Percentiles rank a stretch among this genome's conserved stretches.
Conservation (phyloP, 164 flowering plant genomes). For the Piper longum region DNA sequence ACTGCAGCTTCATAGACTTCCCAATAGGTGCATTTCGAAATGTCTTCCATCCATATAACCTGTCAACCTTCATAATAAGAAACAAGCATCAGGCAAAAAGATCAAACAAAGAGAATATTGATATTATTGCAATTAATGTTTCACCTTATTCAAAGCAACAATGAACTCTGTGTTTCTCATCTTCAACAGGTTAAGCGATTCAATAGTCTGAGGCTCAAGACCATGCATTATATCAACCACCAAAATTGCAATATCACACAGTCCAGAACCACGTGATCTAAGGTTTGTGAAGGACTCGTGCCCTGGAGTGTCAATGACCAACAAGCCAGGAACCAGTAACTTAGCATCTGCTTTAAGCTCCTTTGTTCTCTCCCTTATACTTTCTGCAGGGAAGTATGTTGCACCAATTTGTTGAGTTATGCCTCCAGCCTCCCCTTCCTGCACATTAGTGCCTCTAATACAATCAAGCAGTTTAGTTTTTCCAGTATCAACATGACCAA, state of each 20-base stretch:
- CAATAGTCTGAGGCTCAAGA: constrained; percentile 91
- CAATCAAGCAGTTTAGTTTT: constrained; percentile 96
- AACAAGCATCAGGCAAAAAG: not conserved
- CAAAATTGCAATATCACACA: constrained; percentile 95
- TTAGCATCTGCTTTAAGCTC: constrained; percentile 91
- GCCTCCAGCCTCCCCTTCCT: constrained; percentile 99
- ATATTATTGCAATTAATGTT: not conserved
- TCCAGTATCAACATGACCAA: constrained; percentile 99
- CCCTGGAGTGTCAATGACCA: constrained; percentile 97
- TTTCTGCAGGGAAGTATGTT: constrained; percentile 89
- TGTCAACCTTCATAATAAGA: constrained; percentile 54
- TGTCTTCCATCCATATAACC: constrained; percentile 88
- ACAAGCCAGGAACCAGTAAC: constrained; percentile 79
- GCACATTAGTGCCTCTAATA: constrained; percentile 95
- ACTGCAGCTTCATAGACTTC: constrained; percentile 69
- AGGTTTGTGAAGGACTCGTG: constrained; percentile 92
- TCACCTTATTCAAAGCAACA: constrained; percentile 90
- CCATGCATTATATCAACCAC: constrained; percentile 99
- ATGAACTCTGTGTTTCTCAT: constrained; percentile 94
- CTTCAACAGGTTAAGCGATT: constrained; percentile 85
- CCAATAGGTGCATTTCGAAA: constrained; percentile 70
- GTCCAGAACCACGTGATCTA: constrained; percentile 90
- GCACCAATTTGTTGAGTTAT: constrained; percentile 99
- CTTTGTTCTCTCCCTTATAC: constrained; percentile 85
- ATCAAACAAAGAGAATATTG: not conserved